These are phyloP conservation scores for Pseudogymnoascus sp. DNA, from an alignment of 2,329 filamentous ascomycete species.

Conservation along the genomic window DNA sequence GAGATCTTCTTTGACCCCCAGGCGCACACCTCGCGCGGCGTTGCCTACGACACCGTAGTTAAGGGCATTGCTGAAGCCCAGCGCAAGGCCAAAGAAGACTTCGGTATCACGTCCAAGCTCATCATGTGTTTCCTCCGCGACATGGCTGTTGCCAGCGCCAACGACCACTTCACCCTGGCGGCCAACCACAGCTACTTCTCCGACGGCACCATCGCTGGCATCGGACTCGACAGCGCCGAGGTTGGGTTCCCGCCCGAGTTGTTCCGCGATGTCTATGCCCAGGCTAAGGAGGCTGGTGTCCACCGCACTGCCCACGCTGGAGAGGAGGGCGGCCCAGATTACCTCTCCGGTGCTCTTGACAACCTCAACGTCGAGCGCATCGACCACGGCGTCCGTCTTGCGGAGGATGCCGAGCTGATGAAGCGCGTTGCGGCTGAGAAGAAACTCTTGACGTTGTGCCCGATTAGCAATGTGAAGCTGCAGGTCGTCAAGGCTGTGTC, in stretches of 20 bases:
- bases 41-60: constrained; percentile 59
- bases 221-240: constrained; percentile 65
- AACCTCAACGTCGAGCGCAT: constrained; percentile 58
- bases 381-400: constrained; percentile 66
- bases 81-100: constrained; percentile 51
- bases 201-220: constrained; percentile 50
- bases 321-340: constrained; percentile 65
- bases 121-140: constrained; percentile 70
- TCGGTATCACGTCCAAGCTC: constrained; percentile 59
- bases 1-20: constrained; percentile 81
- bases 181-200: constrained; percentile 39
- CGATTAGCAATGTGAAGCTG: constrained; percentile 64
- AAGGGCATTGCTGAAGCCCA: constrained; percentile 57
- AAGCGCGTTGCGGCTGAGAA: constrained; percentile 49
- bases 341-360: constrained; percentile 59
- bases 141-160: constrained; percentile 54
- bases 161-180: constrained; percentile 40
- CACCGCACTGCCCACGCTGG: constrained; percentile 68
- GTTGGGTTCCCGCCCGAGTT: constrained; percentile 49
- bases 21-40: constrained; percentile 59
- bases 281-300: constrained; percentile 47
- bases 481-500: constrained; percentile 36
- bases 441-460: constrained; percentile 65
- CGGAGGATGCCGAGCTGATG: constrained; percentile 54
- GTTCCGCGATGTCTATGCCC: constrained; percentile 57